Evolutionary conservation across 441 rosid genomes (phyloP).

Genomic region (Corymbia citriodora): DNA sequence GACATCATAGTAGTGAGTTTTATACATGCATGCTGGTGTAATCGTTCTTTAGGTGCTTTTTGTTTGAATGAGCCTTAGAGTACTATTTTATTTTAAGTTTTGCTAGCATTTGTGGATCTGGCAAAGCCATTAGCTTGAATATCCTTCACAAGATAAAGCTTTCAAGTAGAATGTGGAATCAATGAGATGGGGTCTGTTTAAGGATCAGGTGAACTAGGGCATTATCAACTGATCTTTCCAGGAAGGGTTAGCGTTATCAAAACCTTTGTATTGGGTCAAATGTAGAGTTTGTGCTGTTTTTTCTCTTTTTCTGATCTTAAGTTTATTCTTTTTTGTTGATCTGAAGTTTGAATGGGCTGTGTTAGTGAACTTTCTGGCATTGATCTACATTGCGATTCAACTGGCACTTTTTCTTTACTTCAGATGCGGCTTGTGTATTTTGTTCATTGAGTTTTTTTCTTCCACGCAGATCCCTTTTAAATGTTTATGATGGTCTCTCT

Average conservation of each 20-base stretch:
- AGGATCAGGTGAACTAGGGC: background rate
- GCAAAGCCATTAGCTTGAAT: background rate
- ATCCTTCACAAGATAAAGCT: background rate
- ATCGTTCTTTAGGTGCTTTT: background rate
- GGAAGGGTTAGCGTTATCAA: background rate
- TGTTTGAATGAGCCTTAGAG: background rate
- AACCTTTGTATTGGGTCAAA: background rate
- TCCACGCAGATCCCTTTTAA: background rate
- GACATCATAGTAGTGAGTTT: background rate
- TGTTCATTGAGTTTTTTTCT: background rate
- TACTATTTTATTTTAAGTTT: background rate
- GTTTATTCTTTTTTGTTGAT: background rate
- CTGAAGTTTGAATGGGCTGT: background rate
- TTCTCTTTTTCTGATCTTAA: background rate
- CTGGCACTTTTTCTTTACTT: background rate
- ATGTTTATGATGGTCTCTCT: background rate
- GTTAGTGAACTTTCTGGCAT: background rate
- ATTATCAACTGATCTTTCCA: background rate
- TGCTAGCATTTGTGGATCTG: background rate
- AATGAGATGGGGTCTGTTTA: background rate
- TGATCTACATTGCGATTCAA: background rate
- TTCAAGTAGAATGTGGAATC: background rate
- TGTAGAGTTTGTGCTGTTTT: background rate
- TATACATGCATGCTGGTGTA: background rate
- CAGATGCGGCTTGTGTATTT: background rate